Percentiles rank a stretch among this genome's conserved stretches.
phyloP scores from a whole-genome alignment of 371 early-diverging fungal species.

The Mortierella sp. region DNA sequence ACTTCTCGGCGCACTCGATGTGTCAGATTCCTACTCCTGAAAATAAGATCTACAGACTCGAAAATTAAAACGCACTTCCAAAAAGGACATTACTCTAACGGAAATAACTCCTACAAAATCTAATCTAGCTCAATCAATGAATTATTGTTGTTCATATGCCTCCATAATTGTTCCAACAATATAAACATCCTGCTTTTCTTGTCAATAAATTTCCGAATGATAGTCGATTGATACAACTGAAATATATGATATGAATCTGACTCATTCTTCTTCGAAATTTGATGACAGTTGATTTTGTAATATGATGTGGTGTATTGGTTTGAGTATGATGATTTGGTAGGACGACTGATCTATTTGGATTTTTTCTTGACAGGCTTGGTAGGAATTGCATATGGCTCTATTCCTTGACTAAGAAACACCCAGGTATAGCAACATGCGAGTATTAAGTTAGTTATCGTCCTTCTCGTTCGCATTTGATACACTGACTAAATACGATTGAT shows the following conservation, averaged over 20 bases:
- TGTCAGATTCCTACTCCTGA: no score
- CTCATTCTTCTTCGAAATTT: not conserved
- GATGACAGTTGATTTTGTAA: not conserved
- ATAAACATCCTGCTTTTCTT: not conserved
- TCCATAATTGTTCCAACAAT: not conserved
- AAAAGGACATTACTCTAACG: no score
- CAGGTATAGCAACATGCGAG: not conserved
- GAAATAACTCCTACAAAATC: no score
- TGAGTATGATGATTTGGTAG: constrained; percentile 5
- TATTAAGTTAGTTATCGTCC: not conserved
- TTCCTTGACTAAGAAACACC: constrained; percentile 37
- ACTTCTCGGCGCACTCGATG: no score
- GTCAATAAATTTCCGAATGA: not conserved
- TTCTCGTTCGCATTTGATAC: not conserved
- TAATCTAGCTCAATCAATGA: no score
- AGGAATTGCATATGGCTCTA: constrained; percentile 46
- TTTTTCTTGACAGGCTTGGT: constrained; percentile 52
- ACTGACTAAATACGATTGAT: not conserved
- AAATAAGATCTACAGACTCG: no score
- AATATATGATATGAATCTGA: constrained; percentile 1
- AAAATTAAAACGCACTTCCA: no score
- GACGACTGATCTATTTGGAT: constrained; percentile 32
- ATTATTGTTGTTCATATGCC: no score
- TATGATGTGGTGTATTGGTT: constrained; percentile 7
- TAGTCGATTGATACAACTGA: not conserved